Conservation (phyloP, 345 rosid genomes). For the Dipteronia sinensis region DNA sequence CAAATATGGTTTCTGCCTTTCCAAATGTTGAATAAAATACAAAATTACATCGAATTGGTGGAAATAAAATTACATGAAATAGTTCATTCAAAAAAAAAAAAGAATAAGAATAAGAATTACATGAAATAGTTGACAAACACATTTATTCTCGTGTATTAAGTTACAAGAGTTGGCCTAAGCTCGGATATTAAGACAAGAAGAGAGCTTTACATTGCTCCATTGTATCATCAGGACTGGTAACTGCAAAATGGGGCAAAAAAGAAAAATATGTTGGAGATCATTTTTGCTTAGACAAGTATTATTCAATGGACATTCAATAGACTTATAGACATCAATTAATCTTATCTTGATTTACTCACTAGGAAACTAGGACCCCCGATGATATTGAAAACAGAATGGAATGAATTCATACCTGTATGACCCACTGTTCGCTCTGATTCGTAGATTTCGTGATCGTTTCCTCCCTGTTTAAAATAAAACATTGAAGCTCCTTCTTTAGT, state of each 20-base stretch:
- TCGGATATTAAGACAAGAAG: slow-evolving; percentile 35
- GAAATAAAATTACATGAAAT: slow-evolving; percentile 1
- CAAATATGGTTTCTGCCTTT: not conserved
- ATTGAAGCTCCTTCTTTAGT: slow-evolving; percentile 12
- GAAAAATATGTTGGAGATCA: not conserved
- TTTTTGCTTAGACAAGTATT: too few species aligned
- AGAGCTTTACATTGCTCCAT: slow-evolving; percentile 49
- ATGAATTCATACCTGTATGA: slow-evolving; percentile 66
- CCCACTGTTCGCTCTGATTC: slow-evolving; percentile 86
- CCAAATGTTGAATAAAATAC: not conserved
- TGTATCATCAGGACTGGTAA: slow-evolving; percentile 79
- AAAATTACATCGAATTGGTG: not conserved
- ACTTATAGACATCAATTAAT: too few species aligned
- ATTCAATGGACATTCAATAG: too few species aligned
- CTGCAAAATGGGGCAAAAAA: slow-evolving; percentile 43
- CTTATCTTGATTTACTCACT: too few species aligned
- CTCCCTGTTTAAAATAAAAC: slow-evolving; percentile 61
- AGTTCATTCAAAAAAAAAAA: not conserved
- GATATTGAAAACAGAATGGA: not conserved
- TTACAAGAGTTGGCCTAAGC: not conserved
- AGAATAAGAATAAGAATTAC: not conserved
- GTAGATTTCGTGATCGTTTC: slow-evolving; percentile 86
- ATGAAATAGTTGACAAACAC: not conserved
- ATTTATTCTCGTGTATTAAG: not conserved
- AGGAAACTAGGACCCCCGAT: too few species aligned